These are phyloP conservation scores for Pyrenochaeta sp. DNA, from an alignment of 2,329 filamentous ascomycete species.

Conservation along the genomic window DNA sequence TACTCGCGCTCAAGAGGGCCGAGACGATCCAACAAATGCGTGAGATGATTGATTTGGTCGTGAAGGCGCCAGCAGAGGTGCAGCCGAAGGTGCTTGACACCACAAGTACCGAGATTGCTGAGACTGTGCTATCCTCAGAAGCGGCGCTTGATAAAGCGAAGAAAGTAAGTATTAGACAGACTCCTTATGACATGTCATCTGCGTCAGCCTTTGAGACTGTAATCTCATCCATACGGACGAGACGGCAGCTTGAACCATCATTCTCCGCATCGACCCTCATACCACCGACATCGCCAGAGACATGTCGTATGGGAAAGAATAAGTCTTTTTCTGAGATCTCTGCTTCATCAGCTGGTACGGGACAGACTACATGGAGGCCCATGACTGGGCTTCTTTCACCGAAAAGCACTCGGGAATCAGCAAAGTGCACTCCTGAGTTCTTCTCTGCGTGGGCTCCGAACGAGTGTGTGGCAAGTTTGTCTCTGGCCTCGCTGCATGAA, in stretches of 20 bases:
- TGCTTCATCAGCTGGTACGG: constrained; percentile 29
- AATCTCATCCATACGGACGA: constrained; percentile 27
- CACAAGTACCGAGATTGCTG: constrained; percentile 45
- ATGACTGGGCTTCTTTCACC: constrained; percentile 33
- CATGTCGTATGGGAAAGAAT: constrained; percentile 13
- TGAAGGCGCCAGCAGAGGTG: constrained; percentile 41
- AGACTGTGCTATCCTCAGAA: constrained; percentile 43
- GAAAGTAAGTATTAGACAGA: constrained; percentile 47
- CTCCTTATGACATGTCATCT: constrained; percentile 28
- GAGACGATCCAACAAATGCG: constrained; percentile 45
- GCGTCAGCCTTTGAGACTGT: constrained; percentile 32
- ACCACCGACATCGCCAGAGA: constrained; percentile 19
- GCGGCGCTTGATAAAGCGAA: constrained; percentile 47
- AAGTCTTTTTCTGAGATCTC: constrained; percentile 32
- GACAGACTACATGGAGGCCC: constrained; percentile 34
- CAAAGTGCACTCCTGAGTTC: constrained; percentile 26
- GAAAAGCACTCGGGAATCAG: constrained; percentile 24
- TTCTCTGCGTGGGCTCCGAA: constrained; percentile 16
- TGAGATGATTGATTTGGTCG: constrained; percentile 43
- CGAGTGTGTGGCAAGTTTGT: constrained; percentile 43
- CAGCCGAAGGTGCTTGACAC: constrained; percentile 41
- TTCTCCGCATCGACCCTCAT: constrained; percentile 34
- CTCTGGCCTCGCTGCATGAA: constrained; percentile 35
- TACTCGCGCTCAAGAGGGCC: constrained; percentile 41
- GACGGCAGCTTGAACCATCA: constrained; percentile 26